These are phyloP conservation scores for Phytophthora colocasiae DNA, from an alignment of 352 stramenopile species.

Conservation along the genomic window DNA sequence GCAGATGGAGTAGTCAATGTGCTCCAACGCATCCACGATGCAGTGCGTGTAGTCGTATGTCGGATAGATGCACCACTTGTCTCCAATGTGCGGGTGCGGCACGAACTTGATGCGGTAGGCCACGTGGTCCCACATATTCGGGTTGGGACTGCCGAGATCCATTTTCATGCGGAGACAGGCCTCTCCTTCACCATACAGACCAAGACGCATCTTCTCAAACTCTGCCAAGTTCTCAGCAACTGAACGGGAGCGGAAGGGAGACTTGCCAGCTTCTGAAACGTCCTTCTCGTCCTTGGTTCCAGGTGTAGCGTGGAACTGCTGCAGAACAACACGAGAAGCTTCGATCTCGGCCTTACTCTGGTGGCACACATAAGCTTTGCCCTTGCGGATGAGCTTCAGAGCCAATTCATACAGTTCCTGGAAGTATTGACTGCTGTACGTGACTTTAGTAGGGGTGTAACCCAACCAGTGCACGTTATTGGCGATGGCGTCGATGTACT, in stretches of 20 bases:
- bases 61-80: slow-evolving; percentile 99
- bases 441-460: slow-evolving; percentile 95
- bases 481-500: slow-evolving; percentile 98
- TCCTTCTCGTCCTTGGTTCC: slow-evolving; percentile 66
- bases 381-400: slow-evolving; percentile 94
- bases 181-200: slow-evolving; percentile 86
- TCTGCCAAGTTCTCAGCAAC: slow-evolving; percentile 96
- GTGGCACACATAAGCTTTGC: slow-evolving; percentile 97
- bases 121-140: slow-evolving; percentile 99
- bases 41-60: slow-evolving; percentile 99
- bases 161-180: slow-evolving; percentile 99
- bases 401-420: slow-evolving; percentile 97
- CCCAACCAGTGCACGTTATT: slow-evolving; percentile 97
- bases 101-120: slow-evolving; percentile 99
- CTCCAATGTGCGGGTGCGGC: slow-evolving; percentile 96
- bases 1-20: slow-evolving; percentile 99
- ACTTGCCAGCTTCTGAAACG: slow-evolving; percentile 70
- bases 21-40: slow-evolving; percentile 97
- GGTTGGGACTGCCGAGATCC: slow-evolving; percentile 97
- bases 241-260: slow-evolving; percentile 91
- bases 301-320: slow-evolving; percentile 75
- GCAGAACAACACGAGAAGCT: slow-evolving; percentile 68
- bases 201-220: slow-evolving; percentile 98
- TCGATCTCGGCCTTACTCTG: slow-evolving; percentile 88
- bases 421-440: slow-evolving; percentile 99